Evolutionary conservation across 2,329 filamentous ascomycete genomes (phyloP).

Genomic region (Fusarium devonianum): DNA sequence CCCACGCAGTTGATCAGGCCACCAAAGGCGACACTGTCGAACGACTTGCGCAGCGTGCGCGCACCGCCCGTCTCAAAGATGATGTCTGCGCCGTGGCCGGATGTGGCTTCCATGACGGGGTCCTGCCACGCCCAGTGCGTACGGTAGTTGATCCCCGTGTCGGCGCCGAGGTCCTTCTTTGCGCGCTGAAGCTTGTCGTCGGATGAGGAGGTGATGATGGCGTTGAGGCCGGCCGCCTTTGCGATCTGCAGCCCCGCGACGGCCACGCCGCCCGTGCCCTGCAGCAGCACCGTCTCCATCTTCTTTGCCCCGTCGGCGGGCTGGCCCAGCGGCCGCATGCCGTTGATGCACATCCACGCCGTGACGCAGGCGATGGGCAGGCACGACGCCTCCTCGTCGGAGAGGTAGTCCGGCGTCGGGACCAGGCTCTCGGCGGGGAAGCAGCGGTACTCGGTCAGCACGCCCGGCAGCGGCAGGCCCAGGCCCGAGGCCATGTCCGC

Average conservation of each 20-base stretch:
- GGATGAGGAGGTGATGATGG: slow-evolving; percentile 62
- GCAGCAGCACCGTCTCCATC: slow-evolving; percentile 54
- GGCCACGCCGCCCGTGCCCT: slow-evolving; percentile 63
- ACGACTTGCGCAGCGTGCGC: slow-evolving; percentile 59
- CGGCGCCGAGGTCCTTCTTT: slow-evolving; percentile 56
- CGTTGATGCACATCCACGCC: slow-evolving; percentile 71
- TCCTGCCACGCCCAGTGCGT: slow-evolving; percentile 60
- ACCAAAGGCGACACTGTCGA: slow-evolving; percentile 61
- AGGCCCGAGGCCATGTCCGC: slow-evolving; percentile 64
- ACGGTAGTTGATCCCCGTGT: slow-evolving; percentile 62
- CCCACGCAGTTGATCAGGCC: slow-evolving; percentile 62
- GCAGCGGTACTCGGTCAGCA: slow-evolving; percentile 65
- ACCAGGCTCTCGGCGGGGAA: slow-evolving; percentile 66
- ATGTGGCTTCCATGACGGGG: slow-evolving; percentile 55
- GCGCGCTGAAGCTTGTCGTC: slow-evolving; percentile 59
- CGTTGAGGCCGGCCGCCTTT: slow-evolving; percentile 57
- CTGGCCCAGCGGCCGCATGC: slow-evolving; percentile 61
- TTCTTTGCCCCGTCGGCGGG: slow-evolving; percentile 41
- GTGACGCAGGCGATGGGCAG: slow-evolving; percentile 69
- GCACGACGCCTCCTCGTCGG: slow-evolving; percentile 65
- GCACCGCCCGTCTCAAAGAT: slow-evolving; percentile 64
- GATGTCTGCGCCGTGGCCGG: slow-evolving; percentile 57
- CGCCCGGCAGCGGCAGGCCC: slow-evolving; percentile 66
- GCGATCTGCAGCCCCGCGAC: slow-evolving; percentile 62
- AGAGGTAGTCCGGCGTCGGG: slow-evolving; percentile 62